Base-by-base conservation (phyloP, 805 yeast species). In the Metschnikowia baotianmanensis region DNA sequence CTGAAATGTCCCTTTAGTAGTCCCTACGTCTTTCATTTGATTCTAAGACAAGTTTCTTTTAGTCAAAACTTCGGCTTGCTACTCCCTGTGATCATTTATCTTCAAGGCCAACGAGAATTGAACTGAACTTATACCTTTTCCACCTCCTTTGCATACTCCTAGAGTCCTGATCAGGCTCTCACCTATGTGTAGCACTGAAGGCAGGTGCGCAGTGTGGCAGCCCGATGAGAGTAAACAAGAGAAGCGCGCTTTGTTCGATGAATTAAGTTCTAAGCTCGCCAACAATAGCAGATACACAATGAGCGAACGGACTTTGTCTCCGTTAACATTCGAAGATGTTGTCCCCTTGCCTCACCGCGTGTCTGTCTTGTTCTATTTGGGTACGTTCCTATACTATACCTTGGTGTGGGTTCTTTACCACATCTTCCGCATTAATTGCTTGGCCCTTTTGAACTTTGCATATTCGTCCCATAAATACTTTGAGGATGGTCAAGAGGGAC, bases 331-430 rank as follows among this genome's bases (percentile, higher is more conserved):
- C 37, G 57, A 57, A 32, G 59, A 55, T 30, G 40, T 64, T 16
- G 40, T 69, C 12, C 74, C 75, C 12, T 51, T 67, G 18, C 71
- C 73, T 9, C 67, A 62, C 46, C 56, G 82, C 33, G 70, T 79
- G 33, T 59, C 80, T 12, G 50, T 76, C 3, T 59, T 80, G 13
- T 46, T 80, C 3, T 67, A 76, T 42, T 36, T 71, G 4, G 84
- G 83, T 5, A 54, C 73, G 5, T 68, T 76, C 58, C 55, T 80
- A 18, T 82, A 86, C 86, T 68, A 63, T 32, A 39, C 65, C 31
- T 69, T 77, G 37, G 62, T 78, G 28, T 52, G 57, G 41, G 51
- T 69, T 17, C 67, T 76, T 41, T 58, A 58, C 39, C 51, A 49
- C 11, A 58, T 57, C 22, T 50, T 53, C 40, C 59, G 63, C 18